Conservation (phyloP, 208 protist genomes). For the Leishmania braziliensis region DNA sequence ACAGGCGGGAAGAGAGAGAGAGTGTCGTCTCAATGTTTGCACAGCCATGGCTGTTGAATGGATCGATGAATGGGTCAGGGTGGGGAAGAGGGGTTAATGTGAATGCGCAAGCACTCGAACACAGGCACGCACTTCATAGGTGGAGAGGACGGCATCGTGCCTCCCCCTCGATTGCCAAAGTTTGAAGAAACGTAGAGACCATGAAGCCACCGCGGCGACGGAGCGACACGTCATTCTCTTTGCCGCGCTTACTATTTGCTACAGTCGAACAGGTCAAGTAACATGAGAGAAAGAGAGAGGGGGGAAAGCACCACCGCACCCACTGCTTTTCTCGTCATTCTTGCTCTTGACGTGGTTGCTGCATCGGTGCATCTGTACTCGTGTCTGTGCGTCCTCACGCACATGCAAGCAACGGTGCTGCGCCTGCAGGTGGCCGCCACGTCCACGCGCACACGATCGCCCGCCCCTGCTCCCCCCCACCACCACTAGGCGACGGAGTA, state of each 20-base stretch:
- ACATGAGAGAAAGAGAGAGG: not conserved
- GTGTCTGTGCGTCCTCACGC: not conserved
- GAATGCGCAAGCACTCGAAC: not conserved
- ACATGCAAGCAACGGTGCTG: not conserved
- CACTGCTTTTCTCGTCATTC: not conserved
- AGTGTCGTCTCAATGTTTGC: not conserved
- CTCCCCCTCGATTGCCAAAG: not conserved
- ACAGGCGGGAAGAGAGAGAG: not conserved
- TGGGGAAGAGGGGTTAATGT: not conserved
- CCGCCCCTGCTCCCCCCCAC: not conserved
- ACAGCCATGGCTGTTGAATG: not conserved
- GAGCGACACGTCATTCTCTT: not conserved
- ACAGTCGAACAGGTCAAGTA: not conserved
- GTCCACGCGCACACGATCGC: not conserved
- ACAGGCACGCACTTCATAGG: not conserved
- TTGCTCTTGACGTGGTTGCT: not conserved
- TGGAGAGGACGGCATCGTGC: not conserved
- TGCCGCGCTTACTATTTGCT: not conserved
- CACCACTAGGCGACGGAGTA: constrained; percentile 25
- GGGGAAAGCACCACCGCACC: not conserved
- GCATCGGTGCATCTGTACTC: not conserved
- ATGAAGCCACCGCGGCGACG: not conserved
- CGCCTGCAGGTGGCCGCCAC: not conserved
- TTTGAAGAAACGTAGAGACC: not conserved
- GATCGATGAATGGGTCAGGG: not conserved